These are phyloP conservation scores for Taxawa tesnikishii DNA, from an alignment of 2,329 filamentous ascomycete species.

Conservation along the genomic window DNA sequence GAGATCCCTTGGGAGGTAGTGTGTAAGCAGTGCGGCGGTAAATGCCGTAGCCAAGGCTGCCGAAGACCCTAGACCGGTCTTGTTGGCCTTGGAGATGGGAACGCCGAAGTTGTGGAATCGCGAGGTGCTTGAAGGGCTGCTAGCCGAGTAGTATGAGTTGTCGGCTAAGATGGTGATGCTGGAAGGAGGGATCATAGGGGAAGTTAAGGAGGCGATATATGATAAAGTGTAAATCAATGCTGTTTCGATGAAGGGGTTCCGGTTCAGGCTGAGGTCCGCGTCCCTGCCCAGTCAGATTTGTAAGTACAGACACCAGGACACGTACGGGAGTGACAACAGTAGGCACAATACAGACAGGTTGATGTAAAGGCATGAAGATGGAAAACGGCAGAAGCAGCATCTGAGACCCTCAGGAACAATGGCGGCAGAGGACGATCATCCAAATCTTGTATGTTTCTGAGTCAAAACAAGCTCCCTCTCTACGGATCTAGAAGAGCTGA, in stretches of 20 bases:
- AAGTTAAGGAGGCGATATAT: constrained; percentile 50
- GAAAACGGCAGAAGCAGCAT: too few species aligned
- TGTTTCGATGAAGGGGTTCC: constrained; percentile 86
- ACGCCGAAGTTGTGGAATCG: constrained; percentile 72
- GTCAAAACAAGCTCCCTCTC: too few species aligned
- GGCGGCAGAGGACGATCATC: too few species aligned
- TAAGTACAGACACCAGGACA: too few species aligned
- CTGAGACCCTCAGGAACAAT: too few species aligned
- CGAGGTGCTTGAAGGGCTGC: constrained; percentile 25
- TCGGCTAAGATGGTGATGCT: constrained; percentile 83
- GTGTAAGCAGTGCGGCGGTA: constrained; percentile 61
- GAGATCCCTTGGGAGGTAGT: constrained; percentile 49
- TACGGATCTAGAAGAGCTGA: too few species aligned
- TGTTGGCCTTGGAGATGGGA: constrained; percentile 67
- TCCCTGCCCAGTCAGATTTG: constrained; percentile 15
- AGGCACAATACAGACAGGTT: too few species aligned
- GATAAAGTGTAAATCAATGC: constrained; percentile 78
- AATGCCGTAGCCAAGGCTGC: constrained; percentile 87
- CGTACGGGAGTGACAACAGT: too few species aligned
- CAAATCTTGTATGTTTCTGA: too few species aligned
- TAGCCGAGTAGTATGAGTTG: constrained; percentile 89
- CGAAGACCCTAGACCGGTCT: constrained; percentile 90
- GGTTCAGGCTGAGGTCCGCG: constrained; percentile 31
- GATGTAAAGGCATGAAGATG: too few species aligned
- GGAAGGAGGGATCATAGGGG: constrained; percentile 49